Base-by-base conservation (phyloP, 2,329 filamentous ascomycete genomes). In the Furcasterigmium sp. region DNA sequence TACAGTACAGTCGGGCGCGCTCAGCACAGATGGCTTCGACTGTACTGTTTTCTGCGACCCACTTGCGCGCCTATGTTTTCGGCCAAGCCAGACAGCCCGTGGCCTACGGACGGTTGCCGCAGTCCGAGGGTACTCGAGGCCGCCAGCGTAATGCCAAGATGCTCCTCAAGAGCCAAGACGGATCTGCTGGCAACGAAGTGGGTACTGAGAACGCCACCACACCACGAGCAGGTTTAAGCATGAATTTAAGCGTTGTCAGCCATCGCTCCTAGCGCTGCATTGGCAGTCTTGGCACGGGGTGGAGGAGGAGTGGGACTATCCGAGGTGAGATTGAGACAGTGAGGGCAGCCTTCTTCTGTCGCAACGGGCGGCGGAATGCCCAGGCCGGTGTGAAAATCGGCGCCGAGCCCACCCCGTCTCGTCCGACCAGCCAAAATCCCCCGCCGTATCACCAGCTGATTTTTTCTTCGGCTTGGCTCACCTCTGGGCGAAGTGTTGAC, bases 171-270 rank as follows among this genome's bases (percentile, higher is more conserved):
- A 41, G 44, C 37, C 44, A 39, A 44, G 46, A 39, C 35, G 21
- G 37, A 45, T 40, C 38, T 42, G 19, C 37, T 42, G 41, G 38
- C 46, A 35, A 15, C 14, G 19, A 34, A 43, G 28, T 43, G 39
- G 35, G 34, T 34, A 28, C 25, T 26, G 37, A 19, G 21, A 25
- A 39, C 41, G 43, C 46, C 46, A 41, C 43, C 15, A 42, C 46
- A 43, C 43, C 43, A 44, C 46, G 43, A 48, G 47, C 47, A 50
- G 39, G 43, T 68, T 70, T 70, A 70, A 70, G 67, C 67, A 70
- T 70, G 66, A 68, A 68, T 70, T 70, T 70, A 70, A 70, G 65
- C 67, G 65, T 70, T 68, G 62, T 61, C 62, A 65, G 66, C 63
- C 63, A 67, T 60, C 40, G 21, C 20, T 39, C 35, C 46, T 50